Percentiles rank a stretch among this genome's conserved stretches.
Evolutionary conservation across 139 green algal species (phyloP).

Genomic region (Haematococcus sp.): DNA sequence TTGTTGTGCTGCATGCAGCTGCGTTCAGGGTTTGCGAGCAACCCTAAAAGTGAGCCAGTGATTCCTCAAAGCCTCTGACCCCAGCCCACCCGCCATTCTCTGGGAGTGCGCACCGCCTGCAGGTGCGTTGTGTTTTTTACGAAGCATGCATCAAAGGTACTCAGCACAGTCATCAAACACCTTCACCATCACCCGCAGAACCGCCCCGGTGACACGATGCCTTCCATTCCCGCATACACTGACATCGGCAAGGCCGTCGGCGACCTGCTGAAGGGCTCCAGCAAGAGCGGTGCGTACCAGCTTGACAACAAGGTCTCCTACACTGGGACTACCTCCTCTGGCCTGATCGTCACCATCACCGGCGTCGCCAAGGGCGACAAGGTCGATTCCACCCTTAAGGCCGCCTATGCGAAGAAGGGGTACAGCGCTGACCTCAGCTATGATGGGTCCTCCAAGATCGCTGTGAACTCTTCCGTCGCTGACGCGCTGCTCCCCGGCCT

Average conservation of each 20-base stretch:
- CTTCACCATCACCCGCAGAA: no score
- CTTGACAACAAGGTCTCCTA: constrained; percentile 43
- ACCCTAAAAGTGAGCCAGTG: no score
- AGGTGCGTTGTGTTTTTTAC: no score
- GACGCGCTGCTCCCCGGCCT: constrained; percentile 27
- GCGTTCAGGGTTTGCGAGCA: no score
- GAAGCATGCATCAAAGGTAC: no score
- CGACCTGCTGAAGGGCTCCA: constrained; percentile 38
- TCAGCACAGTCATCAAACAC: no score
- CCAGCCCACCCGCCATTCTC: no score
- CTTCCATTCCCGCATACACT: constrained; percentile 21
- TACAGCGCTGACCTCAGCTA: constrained; percentile 20
- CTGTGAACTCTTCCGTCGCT: background rate
- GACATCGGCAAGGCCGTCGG: constrained; percentile 47
- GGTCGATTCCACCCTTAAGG: constrained; percentile 32
- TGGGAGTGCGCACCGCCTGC: no score
- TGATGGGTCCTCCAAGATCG: constrained; percentile 10
- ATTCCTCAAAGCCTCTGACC: no score
- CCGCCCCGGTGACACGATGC: background rate
- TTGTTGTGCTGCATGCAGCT: no score
- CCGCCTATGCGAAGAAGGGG: constrained; percentile 21
- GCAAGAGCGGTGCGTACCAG: constrained; percentile 29
- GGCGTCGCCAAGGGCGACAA: constrained; percentile 44
- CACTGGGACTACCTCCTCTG: constrained; percentile 31
- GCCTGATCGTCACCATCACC: constrained; percentile 19